A percentile compares a stretch with the other conserved stretches of the same genome.
These are phyloP conservation scores for Mycena crocata DNA, from an alignment of 768 basidiomycete species.

Conservation along the genomic window DNA sequence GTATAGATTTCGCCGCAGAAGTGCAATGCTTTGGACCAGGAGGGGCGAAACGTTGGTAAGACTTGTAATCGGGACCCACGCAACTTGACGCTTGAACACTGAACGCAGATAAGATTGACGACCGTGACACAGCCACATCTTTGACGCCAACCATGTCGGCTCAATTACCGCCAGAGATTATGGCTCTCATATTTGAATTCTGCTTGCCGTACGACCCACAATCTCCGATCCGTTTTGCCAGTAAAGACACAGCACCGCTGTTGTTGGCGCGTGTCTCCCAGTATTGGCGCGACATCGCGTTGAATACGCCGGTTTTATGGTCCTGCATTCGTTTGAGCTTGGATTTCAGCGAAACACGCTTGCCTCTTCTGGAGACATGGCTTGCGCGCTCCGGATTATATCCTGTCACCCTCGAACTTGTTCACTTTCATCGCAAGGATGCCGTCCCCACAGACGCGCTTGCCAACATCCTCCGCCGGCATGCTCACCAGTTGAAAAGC, in stretches of 20 bases:
- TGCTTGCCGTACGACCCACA: not conserved
- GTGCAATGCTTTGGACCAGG: too few relatives aligned
- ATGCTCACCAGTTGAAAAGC: not conserved
- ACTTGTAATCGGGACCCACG: too few relatives aligned
- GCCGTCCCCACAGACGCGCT: not conserved
- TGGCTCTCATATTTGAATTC: conserved; percentile 3
- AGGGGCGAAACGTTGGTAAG: too few relatives aligned
- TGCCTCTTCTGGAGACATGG: not conserved
- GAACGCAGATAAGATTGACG: too few relatives aligned
- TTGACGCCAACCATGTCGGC: too few relatives aligned
- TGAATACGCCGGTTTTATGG: not conserved
- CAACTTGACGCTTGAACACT: too few relatives aligned
- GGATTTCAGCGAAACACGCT: not conserved
- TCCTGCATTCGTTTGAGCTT: not conserved
- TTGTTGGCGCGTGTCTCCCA: not conserved
- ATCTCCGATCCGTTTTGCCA: not conserved
- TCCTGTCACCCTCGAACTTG: not conserved
- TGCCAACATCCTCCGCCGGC: not conserved
- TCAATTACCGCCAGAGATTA: not conserved
- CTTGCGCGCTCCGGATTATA: not conserved
- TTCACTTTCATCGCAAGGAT: not conserved
- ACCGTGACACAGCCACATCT: too few relatives aligned
- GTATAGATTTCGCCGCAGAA: too few relatives aligned
- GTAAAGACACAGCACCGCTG: not conserved
- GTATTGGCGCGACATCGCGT: not conserved